Evolutionary conservation across 2,329 filamentous ascomycete species (phyloP), one percentile per base, ranked within the genome.

Genomic region (Laburnicola sp.): DNA sequence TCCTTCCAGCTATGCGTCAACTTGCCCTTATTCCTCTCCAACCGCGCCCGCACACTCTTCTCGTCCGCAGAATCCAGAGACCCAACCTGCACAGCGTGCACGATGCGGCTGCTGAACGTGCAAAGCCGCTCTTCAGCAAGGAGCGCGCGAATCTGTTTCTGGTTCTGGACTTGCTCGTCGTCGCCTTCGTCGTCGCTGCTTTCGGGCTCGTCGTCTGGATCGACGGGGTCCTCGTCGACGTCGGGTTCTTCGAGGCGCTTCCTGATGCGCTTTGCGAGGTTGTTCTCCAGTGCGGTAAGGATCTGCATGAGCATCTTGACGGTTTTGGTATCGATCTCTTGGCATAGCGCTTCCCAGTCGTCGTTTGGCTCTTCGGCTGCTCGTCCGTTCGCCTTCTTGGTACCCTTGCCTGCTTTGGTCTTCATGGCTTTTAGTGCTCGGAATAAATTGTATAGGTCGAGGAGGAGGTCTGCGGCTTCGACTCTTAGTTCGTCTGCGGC

Each of bases 1-100:
- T 94, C 91, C 65, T 87, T 89, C 78, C 89, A 95, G 69, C 94
- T 97, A 39, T 83, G 78, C 2, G 94, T 94, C 2, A 99, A 80
- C 66, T 84, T 86, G n/a, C 77, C 78, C 67, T 87, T 87, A 74
- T 99, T 97, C 58, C 89, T 82, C 63, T 87, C 80, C 22, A 99
- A 78, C 21, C 91, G 82, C 62, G 84, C 83, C 56, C 83, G 82
- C 31, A 96, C 80, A 26, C 81, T 74, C 8, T 81, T 75, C 5
- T 59, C 58, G 27, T 82, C 76, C 8, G 63, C 56, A 1, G 54
- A 53, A 66, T 95, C 91, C 44, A 97, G 78, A 35, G 91, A 84
- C 46, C 85, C 85, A 21, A 86, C 89, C 7, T 88, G 78, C 22
- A 96, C 85, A 9, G 87, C 88, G 36, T 96, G 82, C 32, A 97